Base-by-base conservation (phyloP, 495 filamentous ascomycete species). In the Beverwykella pulmonaria region DNA sequence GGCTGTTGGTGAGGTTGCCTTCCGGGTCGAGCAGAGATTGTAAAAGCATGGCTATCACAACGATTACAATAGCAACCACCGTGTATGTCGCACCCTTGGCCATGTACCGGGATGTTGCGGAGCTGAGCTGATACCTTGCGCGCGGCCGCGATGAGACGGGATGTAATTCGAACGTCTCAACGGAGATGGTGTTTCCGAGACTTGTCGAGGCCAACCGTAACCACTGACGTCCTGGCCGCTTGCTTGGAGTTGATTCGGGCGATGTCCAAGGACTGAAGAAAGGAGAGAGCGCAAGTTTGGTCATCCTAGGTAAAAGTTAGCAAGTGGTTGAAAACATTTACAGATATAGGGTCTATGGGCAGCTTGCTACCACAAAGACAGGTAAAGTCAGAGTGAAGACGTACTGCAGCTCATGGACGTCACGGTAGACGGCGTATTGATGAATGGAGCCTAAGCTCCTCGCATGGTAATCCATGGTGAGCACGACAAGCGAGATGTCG, bases 181-280 rank as follows among this genome's bases (percentile, higher is more conserved):
- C 88, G 49, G 92, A 87, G 48, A 92, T 84, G 9, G 90, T 93
- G 75, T 92, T 93, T 60, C 88, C 91, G 74, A 95, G 87, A 65
- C 88, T 90, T 50, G 91, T 87, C 53, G 90, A 94, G 19, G 92
- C 93, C 7, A 98, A 83, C 70, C 91, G 92, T 63, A 97, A 75
- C 65, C 86, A 82, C 62, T 89, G 84, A 10, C 82, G 81, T 25
- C 60, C 59, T 48, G 61, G 39, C 29, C 63, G 53, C 53, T 78
- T 76, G 2, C 73, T 57, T 20, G 49, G 34, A 9, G 61, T 30
- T 19, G 79, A 50, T 27, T 54, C 36, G 0, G 88, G 88, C 4
- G 87, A 80, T 5, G 27, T 23, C 52, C 41, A 56, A 3, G 61
- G 61, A 10, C 49, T 48, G 29, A 74, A 76, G 74, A 91, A 90